Conservation (phyloP, 495 filamentous ascomycete species). For the Coniosporium apollinis region DNA sequence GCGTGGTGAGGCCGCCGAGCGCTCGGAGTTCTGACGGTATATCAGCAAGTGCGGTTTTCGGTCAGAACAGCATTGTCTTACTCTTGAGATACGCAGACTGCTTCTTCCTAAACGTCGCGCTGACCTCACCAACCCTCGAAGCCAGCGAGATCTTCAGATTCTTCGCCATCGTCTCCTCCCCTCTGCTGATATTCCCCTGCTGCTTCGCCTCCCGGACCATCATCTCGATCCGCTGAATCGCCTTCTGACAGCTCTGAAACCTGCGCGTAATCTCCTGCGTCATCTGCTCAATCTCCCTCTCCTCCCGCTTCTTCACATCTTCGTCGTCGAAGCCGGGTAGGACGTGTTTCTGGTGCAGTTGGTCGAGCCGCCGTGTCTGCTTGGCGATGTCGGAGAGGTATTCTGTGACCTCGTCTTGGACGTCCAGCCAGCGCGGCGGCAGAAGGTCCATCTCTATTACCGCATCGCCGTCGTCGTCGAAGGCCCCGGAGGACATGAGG, state of each 20-base stretch:
- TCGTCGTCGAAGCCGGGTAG: constrained; percentile 95
- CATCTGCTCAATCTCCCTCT: constrained; percentile 72
- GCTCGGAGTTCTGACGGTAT: constrained; percentile 56
- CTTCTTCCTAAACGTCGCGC: constrained; percentile 84
- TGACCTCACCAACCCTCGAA: constrained; percentile 77
- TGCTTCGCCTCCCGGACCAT: constrained; percentile 64
- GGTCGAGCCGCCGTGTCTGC: constrained; percentile 71
- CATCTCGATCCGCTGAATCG: constrained; percentile 69
- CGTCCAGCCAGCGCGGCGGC: constrained; percentile 87
- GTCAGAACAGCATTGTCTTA: constrained; percentile 25
- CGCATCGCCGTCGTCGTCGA: constrained; percentile 78
- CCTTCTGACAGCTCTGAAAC: constrained; percentile 78
- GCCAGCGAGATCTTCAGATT: constrained; percentile 90
- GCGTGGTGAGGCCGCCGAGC: constrained; percentile 45
- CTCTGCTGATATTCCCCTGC: constrained; percentile 49
- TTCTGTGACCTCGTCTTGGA: constrained; percentile 85
- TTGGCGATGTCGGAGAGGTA: constrained; percentile 61
- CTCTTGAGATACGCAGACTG: constrained; percentile 93
- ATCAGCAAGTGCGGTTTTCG: background rate
- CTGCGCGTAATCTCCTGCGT: constrained; percentile 77
- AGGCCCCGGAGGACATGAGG: constrained; percentile 61
- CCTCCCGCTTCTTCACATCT: constrained; percentile 63
- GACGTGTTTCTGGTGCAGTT: constrained; percentile 91
- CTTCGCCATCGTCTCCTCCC: constrained; percentile 86
- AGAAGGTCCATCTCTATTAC: constrained; percentile 97